Evolutionary conservation across 352 stramenopile species (phyloP).

Genomic region (Saprolegnia parasitica): DNA sequence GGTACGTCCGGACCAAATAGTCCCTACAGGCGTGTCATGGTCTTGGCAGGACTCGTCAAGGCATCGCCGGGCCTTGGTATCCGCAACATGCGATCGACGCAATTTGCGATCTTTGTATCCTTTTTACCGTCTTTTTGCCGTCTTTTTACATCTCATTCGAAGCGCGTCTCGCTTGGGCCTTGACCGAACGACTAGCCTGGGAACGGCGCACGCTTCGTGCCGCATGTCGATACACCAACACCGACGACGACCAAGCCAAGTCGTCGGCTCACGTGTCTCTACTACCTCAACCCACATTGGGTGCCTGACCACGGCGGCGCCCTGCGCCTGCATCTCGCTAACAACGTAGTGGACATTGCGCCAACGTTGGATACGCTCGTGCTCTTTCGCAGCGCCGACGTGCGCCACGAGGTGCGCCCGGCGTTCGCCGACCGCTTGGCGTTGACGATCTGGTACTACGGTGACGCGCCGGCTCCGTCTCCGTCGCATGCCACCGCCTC

Average conservation of each 20-base stretch:
- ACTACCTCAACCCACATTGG: constrained; percentile 83
- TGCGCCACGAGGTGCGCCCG: constrained; percentile 89
- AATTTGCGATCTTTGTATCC: constrained; percentile 69
- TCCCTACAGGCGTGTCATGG: neutral
- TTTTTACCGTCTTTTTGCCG: constrained; percentile 11
- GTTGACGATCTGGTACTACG: constrained; percentile 94
- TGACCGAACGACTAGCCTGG: constrained; percentile 42
- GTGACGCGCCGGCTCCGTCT: constrained; percentile 33
- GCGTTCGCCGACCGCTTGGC: constrained; percentile 80
- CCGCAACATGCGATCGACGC: constrained; percentile 64
- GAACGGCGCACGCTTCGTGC: constrained; percentile 60
- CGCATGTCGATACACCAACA: constrained; percentile 59
- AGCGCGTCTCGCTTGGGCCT: no score
- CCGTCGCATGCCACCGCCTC: neutral
- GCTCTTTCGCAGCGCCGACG: constrained; percentile 86
- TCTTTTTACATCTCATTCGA: no score
- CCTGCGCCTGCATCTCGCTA: constrained; percentile 58
- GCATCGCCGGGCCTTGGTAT: constrained; percentile 46
- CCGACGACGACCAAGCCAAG: constrained; percentile 33
- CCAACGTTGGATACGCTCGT: constrained; percentile 85
- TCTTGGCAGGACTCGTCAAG: constrained; percentile 34
- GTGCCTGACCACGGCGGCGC: constrained; percentile 49
- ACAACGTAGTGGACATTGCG: constrained; percentile 49
- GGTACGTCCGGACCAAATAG: constrained; percentile 34
- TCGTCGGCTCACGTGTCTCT: constrained; percentile 73